Conservation (phyloP, 164 flowering plant genomes). For the Malania oleifera region DNA sequence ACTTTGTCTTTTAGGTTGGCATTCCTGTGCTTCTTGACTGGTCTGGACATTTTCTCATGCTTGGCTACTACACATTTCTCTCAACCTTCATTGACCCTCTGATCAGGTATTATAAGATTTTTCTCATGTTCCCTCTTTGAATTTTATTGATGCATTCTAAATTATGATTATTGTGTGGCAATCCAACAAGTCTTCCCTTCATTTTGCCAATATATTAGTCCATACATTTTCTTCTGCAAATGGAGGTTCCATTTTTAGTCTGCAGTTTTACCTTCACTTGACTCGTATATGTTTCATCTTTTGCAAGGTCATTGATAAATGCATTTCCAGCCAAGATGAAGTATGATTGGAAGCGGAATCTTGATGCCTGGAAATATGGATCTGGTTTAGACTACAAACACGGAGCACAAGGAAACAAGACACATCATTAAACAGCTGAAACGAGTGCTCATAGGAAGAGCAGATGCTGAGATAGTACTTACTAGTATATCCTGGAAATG, state of each 20-base stretch:
- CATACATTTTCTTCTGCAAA: too few relatives aligned
- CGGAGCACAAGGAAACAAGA: too few relatives aligned
- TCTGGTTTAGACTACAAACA: conserved; percentile 80
- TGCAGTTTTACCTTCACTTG: too few relatives aligned
- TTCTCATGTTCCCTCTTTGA: background rate
- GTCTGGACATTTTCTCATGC: conserved; percentile 81
- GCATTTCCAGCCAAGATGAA: conserved; percentile 50
- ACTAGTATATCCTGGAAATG: too few relatives aligned
- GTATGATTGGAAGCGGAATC: conserved; percentile 58
- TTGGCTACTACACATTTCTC: conserved; percentile 80
- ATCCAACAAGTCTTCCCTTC: too few relatives aligned
- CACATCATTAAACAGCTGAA: too few relatives aligned
- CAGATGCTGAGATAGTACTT: too few relatives aligned
- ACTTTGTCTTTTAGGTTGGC: conserved; percentile 57
- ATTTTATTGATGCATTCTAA: background rate
- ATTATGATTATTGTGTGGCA: too few relatives aligned
- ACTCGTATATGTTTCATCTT: background rate
- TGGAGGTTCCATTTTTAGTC: too few relatives aligned
- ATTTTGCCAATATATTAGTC: too few relatives aligned
- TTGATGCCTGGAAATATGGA: conserved; percentile 94
- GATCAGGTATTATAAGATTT: conserved; percentile 46
- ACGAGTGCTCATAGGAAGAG: too few relatives aligned
- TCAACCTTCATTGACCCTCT: conserved; percentile 66
- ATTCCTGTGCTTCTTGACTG: conserved; percentile 78
- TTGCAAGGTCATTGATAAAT: conserved; percentile 51